phyloP scores from a whole-genome alignment of 108 stramenopile species.

The Aurantiochytrium sp. region DNA sequence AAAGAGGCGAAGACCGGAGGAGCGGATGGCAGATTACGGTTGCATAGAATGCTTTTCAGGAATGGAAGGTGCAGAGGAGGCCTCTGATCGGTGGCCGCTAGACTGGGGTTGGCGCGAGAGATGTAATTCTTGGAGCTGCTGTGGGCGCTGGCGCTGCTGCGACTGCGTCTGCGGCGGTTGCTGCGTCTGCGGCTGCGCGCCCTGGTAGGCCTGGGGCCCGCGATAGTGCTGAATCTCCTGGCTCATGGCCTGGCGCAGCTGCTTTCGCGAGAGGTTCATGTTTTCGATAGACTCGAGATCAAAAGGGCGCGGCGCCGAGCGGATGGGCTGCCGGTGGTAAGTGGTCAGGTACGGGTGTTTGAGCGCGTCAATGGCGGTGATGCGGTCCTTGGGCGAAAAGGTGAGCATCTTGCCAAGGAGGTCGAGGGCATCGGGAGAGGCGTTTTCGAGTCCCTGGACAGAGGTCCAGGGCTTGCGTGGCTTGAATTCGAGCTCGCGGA shows the following conservation, averaged over 20 bases:
- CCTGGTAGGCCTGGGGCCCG: neutral
- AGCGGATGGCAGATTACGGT: too few species aligned
- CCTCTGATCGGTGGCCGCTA: too few species aligned
- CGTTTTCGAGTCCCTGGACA: constrained; percentile 39
- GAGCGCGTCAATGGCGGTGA: constrained; percentile 77
- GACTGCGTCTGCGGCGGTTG: neutral
- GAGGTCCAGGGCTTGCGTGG: constrained; percentile 49
- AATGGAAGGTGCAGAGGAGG: neutral
- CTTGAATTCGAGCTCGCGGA: constrained; percentile 66
- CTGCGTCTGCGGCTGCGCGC: neutral
- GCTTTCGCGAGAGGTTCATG: constrained; percentile 68
- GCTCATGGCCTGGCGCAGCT: constrained; percentile 79
- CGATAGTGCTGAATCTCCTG: constrained; percentile 59
- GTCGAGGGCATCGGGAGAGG: constrained; percentile 66
- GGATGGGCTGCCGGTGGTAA: constrained; percentile 13
- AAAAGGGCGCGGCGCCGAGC: constrained; percentile 46
- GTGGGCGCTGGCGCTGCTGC: neutral
- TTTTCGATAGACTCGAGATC: constrained; percentile 77
- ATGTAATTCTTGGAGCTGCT: neutral
- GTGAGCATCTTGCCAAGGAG: constrained; percentile 73
- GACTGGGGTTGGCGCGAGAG: too few species aligned
- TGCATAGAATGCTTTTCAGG: neutral
- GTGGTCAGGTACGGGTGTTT: constrained; percentile 57
- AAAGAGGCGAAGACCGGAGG: too few species aligned
- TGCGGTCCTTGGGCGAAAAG: constrained; percentile 77